A percentile compares a stretch with the other conserved stretches of the same genome.
Evolutionary conservation across 1,139 yeast genomes (phyloP).

Genomic region (Pneumocystis wakefieldiae): DNA sequence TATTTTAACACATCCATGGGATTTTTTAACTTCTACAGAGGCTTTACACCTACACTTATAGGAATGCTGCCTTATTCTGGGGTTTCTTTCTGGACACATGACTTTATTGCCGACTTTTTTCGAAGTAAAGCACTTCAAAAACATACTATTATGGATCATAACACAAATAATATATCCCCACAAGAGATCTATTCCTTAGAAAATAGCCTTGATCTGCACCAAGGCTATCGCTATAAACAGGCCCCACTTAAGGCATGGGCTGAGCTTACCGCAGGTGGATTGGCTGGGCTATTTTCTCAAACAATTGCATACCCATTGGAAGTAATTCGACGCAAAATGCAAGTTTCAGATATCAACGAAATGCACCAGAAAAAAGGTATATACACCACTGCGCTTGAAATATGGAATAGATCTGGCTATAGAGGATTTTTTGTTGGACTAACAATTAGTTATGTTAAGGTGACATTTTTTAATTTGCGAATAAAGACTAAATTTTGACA

Average conservation of each 20-base stretch:
- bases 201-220: not conserved
- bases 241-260: conserved; percentile 78
- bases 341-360: conserved; percentile 71
- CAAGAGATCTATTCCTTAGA: not conserved
- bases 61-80: conserved; percentile 99
- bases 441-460: conserved; percentile 87
- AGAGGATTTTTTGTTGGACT: conserved; percentile 86
- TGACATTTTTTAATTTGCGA: conserved; percentile 19
- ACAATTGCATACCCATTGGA: conserved; percentile 96
- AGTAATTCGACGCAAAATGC: conserved; percentile 87
- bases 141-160: conserved; percentile 35
- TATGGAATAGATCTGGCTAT: conserved; percentile 33
- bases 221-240: conserved; percentile 11
- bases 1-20: conserved; percentile 6
- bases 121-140: conserved; percentile 40
- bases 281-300: conserved; percentile 89
- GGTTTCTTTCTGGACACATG: conserved; percentile 89
- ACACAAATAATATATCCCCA: not conserved
- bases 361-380: conserved; percentile 47
- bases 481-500: not conserved
- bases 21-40: conserved; percentile 66
- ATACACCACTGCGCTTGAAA: conserved; percentile 30
- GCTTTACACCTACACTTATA: conserved; percentile 80
- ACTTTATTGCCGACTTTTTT: conserved; percentile 70
- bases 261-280: conserved; percentile 82